A percentile compares a stretch with the other conserved stretches of the same genome.
Evolutionary conservation across 2,329 filamentous ascomycete species (phyloP).

Genomic region (Trichophyton simii): DNA sequence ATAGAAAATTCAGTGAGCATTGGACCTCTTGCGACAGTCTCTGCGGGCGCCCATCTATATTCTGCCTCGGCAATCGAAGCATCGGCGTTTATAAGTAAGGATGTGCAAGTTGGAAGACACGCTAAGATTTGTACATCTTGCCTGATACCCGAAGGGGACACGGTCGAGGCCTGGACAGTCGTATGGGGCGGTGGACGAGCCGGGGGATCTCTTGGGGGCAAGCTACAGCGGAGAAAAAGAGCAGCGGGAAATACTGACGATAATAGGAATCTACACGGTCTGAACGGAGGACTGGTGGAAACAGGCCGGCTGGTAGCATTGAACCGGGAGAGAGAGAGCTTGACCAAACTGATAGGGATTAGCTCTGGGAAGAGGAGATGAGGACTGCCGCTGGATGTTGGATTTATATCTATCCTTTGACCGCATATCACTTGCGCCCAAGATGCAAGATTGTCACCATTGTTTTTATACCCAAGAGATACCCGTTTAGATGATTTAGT

Average conservation of each 20-base stretch:
- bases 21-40: conserved; percentile 26
- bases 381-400: background rate
- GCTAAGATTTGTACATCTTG: conserved; percentile 58
- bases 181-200: conserved; percentile 49
- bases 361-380: conserved; percentile 5
- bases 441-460: background rate
- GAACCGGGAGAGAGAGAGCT: conserved; percentile 54
- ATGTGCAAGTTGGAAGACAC: conserved; percentile 37
- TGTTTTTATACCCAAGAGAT: background rate
- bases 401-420: background rate
- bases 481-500: background rate
- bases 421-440: background rate
- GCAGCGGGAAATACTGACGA: conserved; percentile 23
- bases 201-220: conserved; percentile 12
- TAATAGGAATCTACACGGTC: conserved; percentile 2
- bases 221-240: conserved; percentile 24
- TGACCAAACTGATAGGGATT: conserved; percentile 48
- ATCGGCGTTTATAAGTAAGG: conserved; percentile 26
- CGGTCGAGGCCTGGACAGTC: conserved; percentile 55
- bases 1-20: conserved; percentile 30
- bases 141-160: conserved; percentile 44
- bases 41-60: conserved; percentile 29
- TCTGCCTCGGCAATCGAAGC: conserved; percentile 34
- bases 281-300: conserved; percentile 37
- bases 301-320: conserved; percentile 53